Percentiles rank a stretch among this genome's conserved stretches.
Evolutionary conservation across 1,139 yeast species (phyloP).

Genomic region (Yamadazyma pseudoaaseri): DNA sequence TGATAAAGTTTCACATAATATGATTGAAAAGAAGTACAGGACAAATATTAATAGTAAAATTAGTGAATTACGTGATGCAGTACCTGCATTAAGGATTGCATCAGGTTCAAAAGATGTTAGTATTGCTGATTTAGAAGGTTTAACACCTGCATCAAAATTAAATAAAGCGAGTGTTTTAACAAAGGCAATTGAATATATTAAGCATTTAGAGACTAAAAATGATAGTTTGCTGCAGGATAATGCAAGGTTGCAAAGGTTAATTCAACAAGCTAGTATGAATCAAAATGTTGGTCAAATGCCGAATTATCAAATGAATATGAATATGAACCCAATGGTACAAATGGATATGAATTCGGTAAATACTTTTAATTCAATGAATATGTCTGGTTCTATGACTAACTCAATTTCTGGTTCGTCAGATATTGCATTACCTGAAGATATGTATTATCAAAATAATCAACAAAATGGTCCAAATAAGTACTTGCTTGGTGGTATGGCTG

Average conservation of each 20-base stretch:
- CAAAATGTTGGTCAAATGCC: not conserved
- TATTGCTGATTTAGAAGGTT: slow-evolving; percentile 68
- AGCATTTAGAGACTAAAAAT: slow-evolving; percentile 75
- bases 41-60: slow-evolving; percentile 70
- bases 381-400: not conserved
- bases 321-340: not conserved
- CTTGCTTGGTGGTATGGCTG: slow-evolving; percentile 56
- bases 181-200: slow-evolving; percentile 88
- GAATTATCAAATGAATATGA: not conserved
- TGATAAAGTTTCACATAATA: slow-evolving; percentile 67
- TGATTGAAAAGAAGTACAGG: slow-evolving; percentile 77
- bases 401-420: slow-evolving; percentile 8
- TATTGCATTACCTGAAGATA: slow-evolving; percentile 15
- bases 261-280: slow-evolving; percentile 24
- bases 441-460: slow-evolving; percentile 7
- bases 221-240: slow-evolving; percentile 55
- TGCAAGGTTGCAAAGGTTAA: slow-evolving; percentile 42
- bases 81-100: slow-evolving; percentile 59
- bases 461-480: slow-evolving; percentile 29
- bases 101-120: slow-evolving; percentile 40
- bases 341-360: not conserved
- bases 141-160: slow-evolving; percentile 81
- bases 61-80: slow-evolving; percentile 69
- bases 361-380: not conserved
- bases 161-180: slow-evolving; percentile 87